Evolutionary conservation across 176 grass and related monocot species (phyloP), one percentile per base, ranked within the genome.

Genomic region (Zoysia pacifica): DNA sequence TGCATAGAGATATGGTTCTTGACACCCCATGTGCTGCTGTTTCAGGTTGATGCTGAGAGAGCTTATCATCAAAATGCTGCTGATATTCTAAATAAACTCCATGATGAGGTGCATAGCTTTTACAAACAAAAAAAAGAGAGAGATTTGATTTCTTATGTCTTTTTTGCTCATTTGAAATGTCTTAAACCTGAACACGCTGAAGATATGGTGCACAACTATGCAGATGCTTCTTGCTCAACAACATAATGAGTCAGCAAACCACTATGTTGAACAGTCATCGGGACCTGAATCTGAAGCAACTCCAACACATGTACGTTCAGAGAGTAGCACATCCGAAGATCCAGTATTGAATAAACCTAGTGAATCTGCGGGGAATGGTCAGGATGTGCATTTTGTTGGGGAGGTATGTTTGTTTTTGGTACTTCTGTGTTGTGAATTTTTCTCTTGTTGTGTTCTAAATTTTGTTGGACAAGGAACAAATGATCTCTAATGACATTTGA

Each of bases 21-120:
- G 69, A 81, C 54, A 87, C 76, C 45, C 62, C 11, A 38, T 70
- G 20, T 67, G 37, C 28, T 36, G 50, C 36, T 50, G 54, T 62
- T 86, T 9, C 78, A 98, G 96, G 96, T 98, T 86, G 96, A 94
- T 87, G 96, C 96, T 50, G 96, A 98, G 83, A 94, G 88, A 89
- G 67, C 72, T 70, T 98, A 94, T 87, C 92, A 98, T 91, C 90
- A 95, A 54, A 94, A 75, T 84, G 92, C 85, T 73, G 90, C 96
- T 64, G 83, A 77, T 86, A 98, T 98, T 82, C 81, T 98, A 62
- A 89, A 94, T 80, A 94, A 93, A 73, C 96, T 98, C 64, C 91
- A 90, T 68, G 80, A 93, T 86, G 92, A 98, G 85, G 96, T 98
- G 82, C 65, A 58, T 83, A 74, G n/a, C 47, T 89, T 8, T 60